Base-by-base conservation (phyloP, 495 filamentous ascomycete species). In the Penicillium tannophilum region DNA sequence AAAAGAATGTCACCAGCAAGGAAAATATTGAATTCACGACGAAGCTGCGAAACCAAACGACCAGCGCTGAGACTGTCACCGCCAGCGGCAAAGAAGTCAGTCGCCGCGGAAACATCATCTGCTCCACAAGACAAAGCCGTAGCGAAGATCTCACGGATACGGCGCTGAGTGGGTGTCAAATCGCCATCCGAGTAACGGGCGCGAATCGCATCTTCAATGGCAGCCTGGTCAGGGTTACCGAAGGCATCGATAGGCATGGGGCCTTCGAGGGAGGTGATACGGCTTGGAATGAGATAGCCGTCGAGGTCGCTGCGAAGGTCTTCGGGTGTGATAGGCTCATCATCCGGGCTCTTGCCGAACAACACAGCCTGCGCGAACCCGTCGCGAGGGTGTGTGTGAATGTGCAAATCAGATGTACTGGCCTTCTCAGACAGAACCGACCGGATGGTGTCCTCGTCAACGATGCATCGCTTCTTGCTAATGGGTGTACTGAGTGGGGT, bases 51-150 rank as follows among this genome's bases (percentile, higher is more conserved):
- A 16, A 79, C 59, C 6, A 81, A 63, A 41, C 66, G 68, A 19
- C 78, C 78, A 19, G 77, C 77, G 16, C 59, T 64, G 8, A 80
- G 62, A 55, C 77, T 79, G 39, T 78, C 73, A 39, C 77, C 77
- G 3, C 77, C 77, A 23, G 77, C 67, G 8, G 70, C 66, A 61
- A 80, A 79, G 49, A 80, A 80, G 54, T 76, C 69, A 1, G 71
- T 69, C 5, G 62, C 28, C 1, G 47, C 39, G 14, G 57, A 56
- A 26, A 77, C 63, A 17, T 74, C 69, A 4, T 63, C 50, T 10
- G 59, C 30, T 26, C 0, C 60, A 44, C 53, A 71, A 59, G 44
- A 54, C 41, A 45, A 75, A 55, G 55, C 63, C 6, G 58, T 46
- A 8, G 65, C 70, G 39, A 80, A 76, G 2, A 69, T 59, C 24